A percentile compares a stretch with the other conserved stretches of the same genome.
These are phyloP conservation scores for Haberlea rhodopensis DNA, from an alignment of 257 asterid species.

Conservation along the genomic window DNA sequence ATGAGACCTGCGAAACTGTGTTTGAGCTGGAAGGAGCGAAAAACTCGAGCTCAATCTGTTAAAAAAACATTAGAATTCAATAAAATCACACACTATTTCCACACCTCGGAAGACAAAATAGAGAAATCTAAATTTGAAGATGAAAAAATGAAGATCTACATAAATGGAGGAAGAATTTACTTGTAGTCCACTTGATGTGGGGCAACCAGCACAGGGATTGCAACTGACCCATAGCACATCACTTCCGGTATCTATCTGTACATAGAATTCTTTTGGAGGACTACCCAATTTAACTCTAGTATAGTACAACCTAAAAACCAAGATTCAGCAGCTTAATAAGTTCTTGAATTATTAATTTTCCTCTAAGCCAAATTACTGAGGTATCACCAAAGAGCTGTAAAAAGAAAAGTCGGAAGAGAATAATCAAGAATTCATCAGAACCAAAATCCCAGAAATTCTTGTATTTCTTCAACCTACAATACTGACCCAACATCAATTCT, in stretches of 20 bases:
- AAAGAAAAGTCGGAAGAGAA: not conserved
- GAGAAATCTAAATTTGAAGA: not conserved
- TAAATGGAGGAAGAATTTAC: slow-evolving; percentile 30
- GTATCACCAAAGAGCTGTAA: not conserved
- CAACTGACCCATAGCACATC: slow-evolving; percentile 97
- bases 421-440: slow-evolving; percentile 16
- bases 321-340: slow-evolving; percentile 21
- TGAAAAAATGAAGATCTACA: not conserved
- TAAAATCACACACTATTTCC: slow-evolving; percentile 8
- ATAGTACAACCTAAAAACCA: slow-evolving; percentile 68
- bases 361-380: not conserved
- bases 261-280: slow-evolving; percentile 88
- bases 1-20: slow-evolving; percentile 50
- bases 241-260: slow-evolving; percentile 97
- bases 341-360: too few relatives aligned
- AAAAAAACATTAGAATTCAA: not conserved
- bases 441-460: slow-evolving; percentile 10
- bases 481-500: not conserved
- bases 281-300: slow-evolving; percentile 82
- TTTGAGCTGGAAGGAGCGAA: slow-evolving; percentile 80
- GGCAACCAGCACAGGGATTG: slow-evolving; percentile 83
- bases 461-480: not conserved
- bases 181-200: slow-evolving; percentile 90
- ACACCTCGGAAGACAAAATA: not conserved
- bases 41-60: slow-evolving; percentile 76